Percentiles rank a stretch among this genome's conserved stretches.
Conservation (phyloP, 345 rosid genomes). For the Boechera retrofracta region DNA sequence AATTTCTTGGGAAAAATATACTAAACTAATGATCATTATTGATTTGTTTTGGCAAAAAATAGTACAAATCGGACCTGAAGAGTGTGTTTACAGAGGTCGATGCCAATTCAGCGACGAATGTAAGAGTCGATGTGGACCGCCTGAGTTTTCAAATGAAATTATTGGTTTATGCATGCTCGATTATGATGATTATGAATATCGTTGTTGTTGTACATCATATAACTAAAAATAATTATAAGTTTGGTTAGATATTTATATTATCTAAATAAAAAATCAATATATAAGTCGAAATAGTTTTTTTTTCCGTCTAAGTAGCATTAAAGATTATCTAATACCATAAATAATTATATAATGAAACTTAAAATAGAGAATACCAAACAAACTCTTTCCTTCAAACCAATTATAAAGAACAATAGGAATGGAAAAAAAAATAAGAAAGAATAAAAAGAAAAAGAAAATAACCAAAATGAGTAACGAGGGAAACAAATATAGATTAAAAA, state of each 20-base stretch:
- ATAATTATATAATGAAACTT: no score
- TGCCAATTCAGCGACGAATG: slow-evolving; percentile 6
- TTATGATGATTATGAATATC: background rate
- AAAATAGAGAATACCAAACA: no score
- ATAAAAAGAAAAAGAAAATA: no score
- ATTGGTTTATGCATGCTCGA: slow-evolving; percentile 3
- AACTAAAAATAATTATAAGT: background rate
- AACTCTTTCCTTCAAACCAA: no score
- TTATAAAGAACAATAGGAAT: no score
- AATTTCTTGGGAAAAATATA: background rate
- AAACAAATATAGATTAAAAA: no score
- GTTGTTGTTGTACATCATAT: slow-evolving; percentile 3
- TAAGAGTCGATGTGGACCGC: slow-evolving; percentile 29
- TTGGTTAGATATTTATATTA: background rate
- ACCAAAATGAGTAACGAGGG: no score
- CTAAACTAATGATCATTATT: background rate
- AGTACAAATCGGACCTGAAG: background rate
- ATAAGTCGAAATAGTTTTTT: no score
- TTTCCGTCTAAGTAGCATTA: no score
- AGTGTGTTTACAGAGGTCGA: slow-evolving; percentile 5
- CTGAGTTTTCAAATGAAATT: background rate
- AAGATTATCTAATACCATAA: no score
- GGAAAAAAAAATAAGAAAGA: no score
- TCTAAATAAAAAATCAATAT: no score
- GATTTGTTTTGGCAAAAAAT: background rate